A percentile compares a stretch with the other conserved stretches of the same genome.
These are phyloP conservation scores for Paramecium pentaurelia DNA, from an alignment of 73 alveolate genomes.

Conservation along the genomic window DNA sequence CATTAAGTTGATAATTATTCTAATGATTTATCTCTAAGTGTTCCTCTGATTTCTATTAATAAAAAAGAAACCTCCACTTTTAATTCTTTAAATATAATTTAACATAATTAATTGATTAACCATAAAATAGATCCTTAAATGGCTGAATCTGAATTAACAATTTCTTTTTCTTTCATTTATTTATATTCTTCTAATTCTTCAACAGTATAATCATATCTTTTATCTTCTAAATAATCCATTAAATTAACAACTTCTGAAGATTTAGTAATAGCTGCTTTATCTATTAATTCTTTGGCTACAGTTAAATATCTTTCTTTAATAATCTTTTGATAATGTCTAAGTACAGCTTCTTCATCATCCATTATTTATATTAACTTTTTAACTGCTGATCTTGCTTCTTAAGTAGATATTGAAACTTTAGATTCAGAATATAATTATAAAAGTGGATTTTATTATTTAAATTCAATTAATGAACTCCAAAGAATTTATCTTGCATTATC, in stretches of 20 bases:
- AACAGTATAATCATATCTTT: not conserved
- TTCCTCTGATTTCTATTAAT: not conserved
- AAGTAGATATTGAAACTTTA: slow-evolving; percentile 15
- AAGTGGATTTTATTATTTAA: not conserved
- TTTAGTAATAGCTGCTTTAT: slow-evolving; percentile 24
- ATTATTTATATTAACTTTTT: slow-evolving; percentile 44
- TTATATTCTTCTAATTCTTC: slow-evolving; percentile 30
- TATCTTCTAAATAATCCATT: not conserved
- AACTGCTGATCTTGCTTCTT: slow-evolving; percentile 52
- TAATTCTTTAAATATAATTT: not conserved
- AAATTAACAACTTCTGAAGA: slow-evolving; percentile 4
- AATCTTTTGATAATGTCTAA: not conserved
- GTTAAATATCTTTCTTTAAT: not conserved
- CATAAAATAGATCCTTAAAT: slow-evolving; percentile 14
- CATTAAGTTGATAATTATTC: slow-evolving; percentile 7
- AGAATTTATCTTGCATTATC: slow-evolving; percentile 29
- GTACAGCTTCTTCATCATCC: slow-evolving; percentile 58
- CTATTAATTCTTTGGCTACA: not conserved
- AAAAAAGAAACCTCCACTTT: not conserved
- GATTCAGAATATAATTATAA: not conserved
- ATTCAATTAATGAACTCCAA: slow-evolving; percentile 36
- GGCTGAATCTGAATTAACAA: not conserved
- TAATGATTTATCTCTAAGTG: slow-evolving; percentile 26
- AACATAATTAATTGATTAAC: not conserved
- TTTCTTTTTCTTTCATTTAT: not conserved